Conservation (phyloP, 108 stramenopile species). For the Discostella pseudostelligera region DNA sequence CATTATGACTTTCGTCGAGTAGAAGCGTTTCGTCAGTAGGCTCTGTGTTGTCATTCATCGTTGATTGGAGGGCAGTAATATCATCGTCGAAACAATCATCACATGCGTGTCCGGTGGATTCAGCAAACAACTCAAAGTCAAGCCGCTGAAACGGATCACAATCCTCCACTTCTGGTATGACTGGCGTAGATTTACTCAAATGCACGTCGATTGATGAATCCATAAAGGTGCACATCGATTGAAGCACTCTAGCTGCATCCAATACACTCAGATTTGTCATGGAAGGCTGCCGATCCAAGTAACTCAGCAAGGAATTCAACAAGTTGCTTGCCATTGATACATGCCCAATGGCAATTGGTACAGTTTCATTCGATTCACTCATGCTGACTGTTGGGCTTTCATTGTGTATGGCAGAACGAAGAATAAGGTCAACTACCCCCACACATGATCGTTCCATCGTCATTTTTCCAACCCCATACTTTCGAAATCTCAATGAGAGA, state of each 20-base stretch:
- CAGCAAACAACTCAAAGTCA: constrained; percentile 23
- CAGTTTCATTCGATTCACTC: neutral
- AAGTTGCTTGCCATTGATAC: constrained; percentile 29
- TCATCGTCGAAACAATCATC: constrained; percentile 9
- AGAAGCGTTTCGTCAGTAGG: neutral
- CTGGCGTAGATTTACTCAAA: neutral
- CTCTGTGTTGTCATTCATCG: constrained; percentile 14
- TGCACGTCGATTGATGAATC: constrained; percentile 17
- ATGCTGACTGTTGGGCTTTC: neutral
- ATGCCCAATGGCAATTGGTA: constrained; percentile 6
- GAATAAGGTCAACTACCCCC: constrained; percentile 39
- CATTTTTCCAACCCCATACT: constrained; percentile 25
- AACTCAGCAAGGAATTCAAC: constrained; percentile 28
- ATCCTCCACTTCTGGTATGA: neutral
- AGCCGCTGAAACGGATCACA: constrained; percentile 26
- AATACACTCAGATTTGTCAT: constrained; percentile 13
- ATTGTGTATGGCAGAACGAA: constrained; percentile 15
- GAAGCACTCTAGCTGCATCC: constrained; percentile 31
- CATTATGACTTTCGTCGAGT: neutral
- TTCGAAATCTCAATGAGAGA: constrained; percentile 30
- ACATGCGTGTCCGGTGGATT: neutral
- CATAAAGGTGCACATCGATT: constrained; percentile 35
- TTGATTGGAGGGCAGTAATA: constrained; percentile 1
- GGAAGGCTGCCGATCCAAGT: constrained; percentile 18
- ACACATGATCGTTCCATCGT: constrained; percentile 26